These are phyloP conservation scores for Syzygium grande DNA, from an alignment of 345 rosid genomes.

Conservation along the genomic window DNA sequence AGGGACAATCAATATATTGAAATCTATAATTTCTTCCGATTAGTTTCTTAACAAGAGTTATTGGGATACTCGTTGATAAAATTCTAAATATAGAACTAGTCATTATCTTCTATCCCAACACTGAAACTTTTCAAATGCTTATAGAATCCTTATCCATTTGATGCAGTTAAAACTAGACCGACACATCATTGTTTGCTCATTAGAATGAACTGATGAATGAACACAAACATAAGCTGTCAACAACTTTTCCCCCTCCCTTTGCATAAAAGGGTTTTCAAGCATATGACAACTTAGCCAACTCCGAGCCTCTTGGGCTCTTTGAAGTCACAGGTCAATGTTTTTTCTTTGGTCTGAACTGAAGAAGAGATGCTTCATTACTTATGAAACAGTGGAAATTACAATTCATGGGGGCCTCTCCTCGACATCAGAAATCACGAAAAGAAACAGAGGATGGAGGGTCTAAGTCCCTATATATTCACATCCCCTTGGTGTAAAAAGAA, in stretches of 20 bases:
- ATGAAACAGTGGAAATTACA: background rate
- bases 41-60: background rate
- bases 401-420: background rate
- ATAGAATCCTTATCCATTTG: too few species aligned
- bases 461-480: background rate
- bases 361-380: background rate
- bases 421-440: background rate
- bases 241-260: background rate
- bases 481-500: background rate
- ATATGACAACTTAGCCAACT: background rate
- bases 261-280: background rate
- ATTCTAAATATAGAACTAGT: background rate
- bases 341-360: background rate
- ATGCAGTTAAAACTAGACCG: too few species aligned
- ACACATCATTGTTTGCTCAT: too few species aligned
- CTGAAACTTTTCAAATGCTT: background rate
- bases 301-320: background rate
- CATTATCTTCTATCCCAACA: background rate
- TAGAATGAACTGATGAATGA: too few species aligned
- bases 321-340: background rate
- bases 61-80: background rate
- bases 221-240: too few species aligned
- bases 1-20: background rate
- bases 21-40: background rate
- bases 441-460: background rate